Percentiles rank a stretch among this genome's conserved stretches.
These are phyloP conservation scores for Quaeritorhiza haematococci DNA, from an alignment of 371 early-diverging fungal species.

Conservation along the genomic window DNA sequence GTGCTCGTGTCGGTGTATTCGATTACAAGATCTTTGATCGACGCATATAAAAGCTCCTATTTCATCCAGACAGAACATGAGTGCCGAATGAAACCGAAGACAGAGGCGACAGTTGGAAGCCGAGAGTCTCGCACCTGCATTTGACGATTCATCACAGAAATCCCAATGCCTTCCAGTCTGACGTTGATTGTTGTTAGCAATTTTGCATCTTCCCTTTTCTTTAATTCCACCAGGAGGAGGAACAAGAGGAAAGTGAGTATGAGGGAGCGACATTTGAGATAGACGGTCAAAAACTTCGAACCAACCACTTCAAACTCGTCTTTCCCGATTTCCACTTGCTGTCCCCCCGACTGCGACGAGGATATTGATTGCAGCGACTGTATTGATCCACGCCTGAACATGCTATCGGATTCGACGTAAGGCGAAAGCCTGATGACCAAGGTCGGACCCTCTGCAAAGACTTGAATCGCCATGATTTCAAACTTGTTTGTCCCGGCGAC, in stretches of 20 bases:
- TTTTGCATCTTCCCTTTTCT: constrained; percentile 39
- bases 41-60: constrained; percentile 80
- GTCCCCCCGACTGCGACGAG: too few species aligned
- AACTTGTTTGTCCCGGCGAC: constrained; percentile 21
- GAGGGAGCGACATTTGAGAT: neutral
- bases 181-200: constrained; percentile 61
- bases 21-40: constrained; percentile 69
- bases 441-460: constrained; percentile 78
- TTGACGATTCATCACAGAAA: constrained; percentile 74
- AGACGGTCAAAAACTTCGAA: neutral
- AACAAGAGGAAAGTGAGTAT: neutral
- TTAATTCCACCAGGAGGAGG: constrained; percentile 20
- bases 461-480: constrained; percentile 71
- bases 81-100: neutral
- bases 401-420: constrained; percentile 45
- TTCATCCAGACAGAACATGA: neutral
- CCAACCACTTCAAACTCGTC: constrained; percentile 44
- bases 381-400: constrained; percentile 15
- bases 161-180: constrained; percentile 80
- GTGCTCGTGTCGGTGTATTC: constrained; percentile 69
- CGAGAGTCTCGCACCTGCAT: constrained; percentile 17
- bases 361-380: too few species aligned
- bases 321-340: neutral
- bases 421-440: constrained; percentile 73
- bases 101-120: neutral